Evolutionary conservation across 192 early-diverging fungal genomes (phyloP).

Genomic region (Jimgerdemannia flammicorona): DNA sequence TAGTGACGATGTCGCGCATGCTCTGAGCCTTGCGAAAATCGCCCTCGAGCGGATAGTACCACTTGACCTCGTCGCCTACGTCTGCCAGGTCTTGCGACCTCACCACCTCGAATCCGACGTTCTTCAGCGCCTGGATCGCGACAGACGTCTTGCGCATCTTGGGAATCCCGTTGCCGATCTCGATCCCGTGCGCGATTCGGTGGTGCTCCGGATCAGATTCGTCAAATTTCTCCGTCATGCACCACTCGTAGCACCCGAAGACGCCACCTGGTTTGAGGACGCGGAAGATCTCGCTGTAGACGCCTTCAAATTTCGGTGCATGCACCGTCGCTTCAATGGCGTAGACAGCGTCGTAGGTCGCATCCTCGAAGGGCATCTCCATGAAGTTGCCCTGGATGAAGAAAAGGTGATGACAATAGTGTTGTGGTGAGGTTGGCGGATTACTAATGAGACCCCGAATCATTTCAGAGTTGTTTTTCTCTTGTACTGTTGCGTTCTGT

Average conservation of each 20-base stretch:
- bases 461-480: not conserved
- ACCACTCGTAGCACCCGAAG: constrained; percentile 96
- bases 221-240: constrained; percentile 87
- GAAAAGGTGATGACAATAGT: constrained; percentile 9
- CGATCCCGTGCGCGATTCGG: constrained; percentile 76
- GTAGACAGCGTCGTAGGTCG: constrained; percentile 84
- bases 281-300: constrained; percentile 87
- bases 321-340: constrained; percentile 97
- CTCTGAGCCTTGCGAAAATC: constrained; percentile 44
- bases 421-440: not conserved
- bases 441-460: too few species aligned
- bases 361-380: constrained; percentile 82
- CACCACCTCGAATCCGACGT: constrained; percentile 86
- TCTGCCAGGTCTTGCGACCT: constrained; percentile 60
- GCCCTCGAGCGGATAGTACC: constrained; percentile 82
- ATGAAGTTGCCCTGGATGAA: constrained; percentile 82
- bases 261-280: constrained; percentile 89
- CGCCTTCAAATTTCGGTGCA: constrained; percentile 77
- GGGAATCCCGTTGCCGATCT: constrained; percentile 88
- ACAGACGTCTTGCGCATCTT: constrained; percentile 75
- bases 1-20: constrained; percentile 45
- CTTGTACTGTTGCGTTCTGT: not conserved
- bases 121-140: constrained; percentile 74
- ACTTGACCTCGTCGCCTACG: constrained; percentile 66
- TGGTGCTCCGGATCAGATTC: constrained; percentile 66